A percentile compares a stretch with the other conserved stretches of the same genome.
These are phyloP conservation scores for Sphagnum magellanicum DNA, from an alignment of 228 moss, liverwort and hornwort genomes.

Conservation along the genomic window DNA sequence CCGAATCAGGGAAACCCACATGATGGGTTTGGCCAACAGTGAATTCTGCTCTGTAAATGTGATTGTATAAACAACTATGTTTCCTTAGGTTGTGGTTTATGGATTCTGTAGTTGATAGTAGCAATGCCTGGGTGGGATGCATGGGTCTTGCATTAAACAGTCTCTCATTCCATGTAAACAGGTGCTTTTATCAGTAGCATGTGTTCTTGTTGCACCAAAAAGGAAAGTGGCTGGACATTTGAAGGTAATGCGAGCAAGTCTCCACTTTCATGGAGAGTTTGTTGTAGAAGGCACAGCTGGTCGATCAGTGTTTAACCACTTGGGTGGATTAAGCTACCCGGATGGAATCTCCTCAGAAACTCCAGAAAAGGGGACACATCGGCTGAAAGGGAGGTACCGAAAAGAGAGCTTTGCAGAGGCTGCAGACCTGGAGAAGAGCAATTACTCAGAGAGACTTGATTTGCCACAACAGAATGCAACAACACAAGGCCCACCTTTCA, in stretches of 20 bases:
- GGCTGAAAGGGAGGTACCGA: conserved; percentile 7
- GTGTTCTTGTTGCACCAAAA: conserved; percentile 24
- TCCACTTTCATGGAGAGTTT: conserved; percentile 37
- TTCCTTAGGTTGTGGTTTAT: no score
- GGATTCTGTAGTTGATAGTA: no score
- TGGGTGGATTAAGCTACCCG: conserved; percentile 23
- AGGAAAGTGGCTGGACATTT: conserved; percentile 31
- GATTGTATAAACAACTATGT: no score
- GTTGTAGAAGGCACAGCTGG: conserved; percentile 39
- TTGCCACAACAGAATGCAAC: conserved; percentile 12
- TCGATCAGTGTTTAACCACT: conserved; percentile 20
- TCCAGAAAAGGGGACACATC: conserved; percentile 14
- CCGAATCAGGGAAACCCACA: neutral
- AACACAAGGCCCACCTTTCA: conserved; percentile 12
- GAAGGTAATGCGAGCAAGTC: conserved; percentile 23
- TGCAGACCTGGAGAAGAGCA: conserved; percentile 26
- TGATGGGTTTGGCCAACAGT: no score
- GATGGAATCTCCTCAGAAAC: conserved; percentile 12
- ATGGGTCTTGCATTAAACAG: no score
- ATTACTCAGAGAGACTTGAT: conserved; percentile 27
- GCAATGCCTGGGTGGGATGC: no score
- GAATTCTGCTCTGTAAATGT: no score
- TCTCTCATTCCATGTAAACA: conserved; percentile 1
- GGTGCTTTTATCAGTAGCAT: conserved; percentile 37
- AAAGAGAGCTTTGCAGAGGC: conserved; percentile 9